Evolutionary conservation across 306 rosid species (phyloP).

Genomic region (Lagenaria siceraria): DNA sequence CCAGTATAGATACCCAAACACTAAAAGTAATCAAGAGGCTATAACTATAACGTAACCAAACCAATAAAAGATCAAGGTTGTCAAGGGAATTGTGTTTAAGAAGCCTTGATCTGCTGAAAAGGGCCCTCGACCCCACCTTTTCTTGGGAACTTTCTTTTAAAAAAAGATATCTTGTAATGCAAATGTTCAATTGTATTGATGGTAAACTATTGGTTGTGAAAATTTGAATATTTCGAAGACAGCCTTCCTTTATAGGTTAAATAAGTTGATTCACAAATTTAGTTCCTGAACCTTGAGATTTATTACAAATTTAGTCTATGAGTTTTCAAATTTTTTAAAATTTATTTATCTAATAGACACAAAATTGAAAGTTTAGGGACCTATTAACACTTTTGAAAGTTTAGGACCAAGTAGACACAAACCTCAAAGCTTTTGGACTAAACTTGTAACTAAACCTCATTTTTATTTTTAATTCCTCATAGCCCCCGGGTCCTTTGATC

Average conservation of each 20-base stretch:
- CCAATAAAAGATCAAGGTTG: not conserved
- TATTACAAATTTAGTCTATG: no score
- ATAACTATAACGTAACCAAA: not conserved
- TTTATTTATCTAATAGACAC: no score
- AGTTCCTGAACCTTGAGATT: no score
- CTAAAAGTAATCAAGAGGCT: not conserved
- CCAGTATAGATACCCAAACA: not conserved
- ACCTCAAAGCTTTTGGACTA: no score
- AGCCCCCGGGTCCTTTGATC: not conserved
- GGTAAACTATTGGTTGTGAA: not conserved
- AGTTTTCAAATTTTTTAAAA: no score
- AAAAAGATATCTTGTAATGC: not conserved
- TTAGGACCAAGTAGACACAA: no score
- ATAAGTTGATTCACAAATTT: no score
- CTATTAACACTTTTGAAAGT: no score
- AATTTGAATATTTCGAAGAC: not conserved
- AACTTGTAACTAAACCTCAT: no score
- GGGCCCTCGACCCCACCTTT: not conserved
- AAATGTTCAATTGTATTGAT: not conserved
- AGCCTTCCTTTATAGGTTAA: not conserved
- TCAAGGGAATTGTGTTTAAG: not conserved
- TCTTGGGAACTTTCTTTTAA: not conserved
- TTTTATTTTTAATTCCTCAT: not conserved
- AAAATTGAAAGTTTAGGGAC: no score
- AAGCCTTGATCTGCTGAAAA: not conserved